phyloP scores from a whole-genome alignment of 495 filamentous ascomycete species.

The Cercophora scortea region DNA sequence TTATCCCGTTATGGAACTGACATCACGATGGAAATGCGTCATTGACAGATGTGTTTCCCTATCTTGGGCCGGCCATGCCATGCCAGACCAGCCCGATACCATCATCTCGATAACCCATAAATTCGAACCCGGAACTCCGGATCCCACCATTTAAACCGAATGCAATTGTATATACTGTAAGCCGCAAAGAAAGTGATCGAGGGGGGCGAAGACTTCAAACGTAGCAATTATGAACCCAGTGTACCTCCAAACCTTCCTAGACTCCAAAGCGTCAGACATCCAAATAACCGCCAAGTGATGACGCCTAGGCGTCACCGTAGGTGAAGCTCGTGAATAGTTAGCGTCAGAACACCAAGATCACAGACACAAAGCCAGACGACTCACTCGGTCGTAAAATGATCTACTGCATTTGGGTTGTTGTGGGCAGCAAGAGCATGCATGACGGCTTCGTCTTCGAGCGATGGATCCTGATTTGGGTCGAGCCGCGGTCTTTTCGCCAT shows the following conservation, averaged over 20 bases:
- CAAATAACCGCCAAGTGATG: too few relatives aligned
- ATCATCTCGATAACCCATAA: too few relatives aligned
- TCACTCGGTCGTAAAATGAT: conserved; percentile 31
- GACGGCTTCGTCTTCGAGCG: conserved; percentile 29
- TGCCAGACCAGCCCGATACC: too few relatives aligned
- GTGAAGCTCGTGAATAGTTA: conserved; percentile 9
- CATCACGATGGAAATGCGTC: too few relatives aligned
- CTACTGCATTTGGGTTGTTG: conserved; percentile 23
- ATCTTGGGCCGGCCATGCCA: too few relatives aligned
- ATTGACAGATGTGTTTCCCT: too few relatives aligned
- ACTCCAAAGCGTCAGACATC: too few relatives aligned
- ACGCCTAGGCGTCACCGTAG: conserved; percentile 26
- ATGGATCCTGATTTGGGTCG: conserved; percentile 18
- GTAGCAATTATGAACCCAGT: too few relatives aligned
- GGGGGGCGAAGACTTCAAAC: too few relatives aligned
- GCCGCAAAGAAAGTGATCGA: not conserved
- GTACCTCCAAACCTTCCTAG: too few relatives aligned
- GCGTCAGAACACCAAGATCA: not conserved
- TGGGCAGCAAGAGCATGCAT: conserved; percentile 30
- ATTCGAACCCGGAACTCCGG: conserved; percentile 2
- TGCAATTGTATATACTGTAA: not conserved
- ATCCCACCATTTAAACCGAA: not conserved
- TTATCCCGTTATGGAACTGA: too few relatives aligned
- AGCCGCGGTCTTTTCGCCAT: conserved; percentile 31
- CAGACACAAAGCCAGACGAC: conserved; percentile 2